phyloP scores from a whole-genome alignment of 1,284 basidiomycete genomes.

The Cutaneotrichosporon cyanovorans region DNA sequence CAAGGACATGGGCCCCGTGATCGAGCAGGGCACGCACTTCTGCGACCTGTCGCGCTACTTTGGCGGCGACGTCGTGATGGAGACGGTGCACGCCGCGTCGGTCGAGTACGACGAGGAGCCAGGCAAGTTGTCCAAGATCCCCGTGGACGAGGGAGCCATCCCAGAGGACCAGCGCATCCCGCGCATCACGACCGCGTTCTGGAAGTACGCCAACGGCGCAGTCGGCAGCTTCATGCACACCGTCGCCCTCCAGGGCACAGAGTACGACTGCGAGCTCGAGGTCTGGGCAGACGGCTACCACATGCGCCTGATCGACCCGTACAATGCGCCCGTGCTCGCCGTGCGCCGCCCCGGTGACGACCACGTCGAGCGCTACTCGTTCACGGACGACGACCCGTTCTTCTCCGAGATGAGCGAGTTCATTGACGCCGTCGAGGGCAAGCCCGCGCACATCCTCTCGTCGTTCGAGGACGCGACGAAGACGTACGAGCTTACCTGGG shows the following conservation, averaged over 20 bases:
- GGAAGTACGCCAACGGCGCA: slow-evolving; percentile 84
- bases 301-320: slow-evolving; percentile 72
- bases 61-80: slow-evolving; percentile 90
- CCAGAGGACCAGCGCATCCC: slow-evolving; percentile 45
- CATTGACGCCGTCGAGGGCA: slow-evolving; percentile 66
- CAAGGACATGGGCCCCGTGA: slow-evolving; percentile 68
- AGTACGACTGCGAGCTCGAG: slow-evolving; percentile 89
- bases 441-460: slow-evolving; percentile 43
- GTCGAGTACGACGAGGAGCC: slow-evolving; percentile 87
- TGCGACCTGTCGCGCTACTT: slow-evolving; percentile 77
- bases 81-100: slow-evolving; percentile 59
- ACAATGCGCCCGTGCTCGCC: slow-evolving; percentile 64
- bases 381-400: slow-evolving; percentile 80
- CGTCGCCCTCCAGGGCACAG: slow-evolving; percentile 76
- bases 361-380: slow-evolving; percentile 64
- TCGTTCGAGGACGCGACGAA: slow-evolving; percentile 65
- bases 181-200: slow-evolving; percentile 43
- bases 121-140: slow-evolving; percentile 72
- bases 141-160: slow-evolving; percentile 46
- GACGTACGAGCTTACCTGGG: slow-evolving; percentile 59
- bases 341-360: slow-evolving; percentile 80
- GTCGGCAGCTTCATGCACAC: slow-evolving; percentile 83
- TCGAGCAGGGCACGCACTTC: slow-evolving; percentile 91
- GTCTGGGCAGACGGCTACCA: slow-evolving; percentile 68
- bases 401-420: slow-evolving; percentile 81